Conservation (phyloP, 83 land plant genomes). For the Isoetes engelmannii region DNA sequence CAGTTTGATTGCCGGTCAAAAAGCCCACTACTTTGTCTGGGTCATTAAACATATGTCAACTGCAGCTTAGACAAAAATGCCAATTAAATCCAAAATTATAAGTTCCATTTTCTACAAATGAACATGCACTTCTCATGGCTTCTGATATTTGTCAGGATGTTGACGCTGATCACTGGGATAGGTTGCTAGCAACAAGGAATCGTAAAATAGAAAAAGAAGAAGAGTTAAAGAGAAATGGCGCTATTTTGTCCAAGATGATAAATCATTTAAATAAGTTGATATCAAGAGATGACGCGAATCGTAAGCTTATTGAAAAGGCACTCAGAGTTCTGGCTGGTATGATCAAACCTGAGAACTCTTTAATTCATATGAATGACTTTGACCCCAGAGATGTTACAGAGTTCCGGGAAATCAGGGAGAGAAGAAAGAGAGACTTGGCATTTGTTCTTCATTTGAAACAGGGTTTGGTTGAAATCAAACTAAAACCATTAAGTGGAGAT, state of each 20-base stretch:
- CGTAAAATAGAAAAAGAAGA: conserved; percentile 35
- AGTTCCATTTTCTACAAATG: not conserved
- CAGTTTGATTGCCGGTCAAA: no score
- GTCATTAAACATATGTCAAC: no score
- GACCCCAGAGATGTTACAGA: conserved; percentile 4
- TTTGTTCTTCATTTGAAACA: conserved; percentile 21
- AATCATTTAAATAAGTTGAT: conserved; percentile 21
- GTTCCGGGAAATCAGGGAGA: conserved; percentile 31
- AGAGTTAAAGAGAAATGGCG: conserved; percentile 13
- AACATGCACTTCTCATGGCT: conserved; percentile 1
- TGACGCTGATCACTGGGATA: conserved; percentile 24
- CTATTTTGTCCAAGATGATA: conserved; percentile 22
- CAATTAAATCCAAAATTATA: no score
- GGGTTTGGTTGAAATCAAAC: conserved; percentile 27
- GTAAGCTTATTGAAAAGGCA: conserved; percentile 25
- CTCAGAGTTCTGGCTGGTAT: conserved; percentile 26
- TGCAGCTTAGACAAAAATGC: no score
- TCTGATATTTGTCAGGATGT: conserved; percentile 18
- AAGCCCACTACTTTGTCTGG: no score
- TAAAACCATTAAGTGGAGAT: conserved; percentile 30
- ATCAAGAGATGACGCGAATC: conserved; percentile 22
- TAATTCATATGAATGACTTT: not conserved
- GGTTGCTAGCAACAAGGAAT: conserved; percentile 20
- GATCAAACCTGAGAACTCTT: not conserved
- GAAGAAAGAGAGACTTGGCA: conserved; percentile 24